Base-by-base conservation (phyloP, 495 filamentous ascomycete genomes). In the Aspergillus avenaceus region DNA sequence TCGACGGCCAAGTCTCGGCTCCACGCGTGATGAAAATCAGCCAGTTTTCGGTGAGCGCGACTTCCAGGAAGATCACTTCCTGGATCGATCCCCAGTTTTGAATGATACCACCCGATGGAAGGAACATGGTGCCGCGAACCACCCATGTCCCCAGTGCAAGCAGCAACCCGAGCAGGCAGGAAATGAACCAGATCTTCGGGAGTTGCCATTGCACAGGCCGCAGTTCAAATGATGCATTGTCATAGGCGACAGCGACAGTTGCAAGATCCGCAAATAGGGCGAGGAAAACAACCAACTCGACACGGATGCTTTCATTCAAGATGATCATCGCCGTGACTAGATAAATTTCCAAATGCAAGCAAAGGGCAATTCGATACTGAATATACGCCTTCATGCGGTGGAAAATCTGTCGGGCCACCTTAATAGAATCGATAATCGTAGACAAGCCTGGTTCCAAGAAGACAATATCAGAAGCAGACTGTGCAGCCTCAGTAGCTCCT, bases 311-410 rank as follows among this genome's bases (percentile, higher is more conserved):
- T 63, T 86, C 83, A 57, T 85, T 84, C 59, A 88, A 76, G 60
- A 88, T 86, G 54, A 87, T 77, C 81, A 86, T 86, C 18, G 82
- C 80, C 5, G 84, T 85, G 51, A 86, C 83, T 3, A 88, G 70
- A 62, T 86, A 88, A 46, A 88, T 83, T 61, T 88, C 84, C 61
- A 88, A 62, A 62, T 88, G 84, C 49, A 88, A 70, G 61, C 84
- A 88, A 27, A 88, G 80, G 27, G 84, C 84, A 62, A 88, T 88
- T 67, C 84, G 84, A 64, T 88, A 88, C 59, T 88, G 84, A 52
- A 88, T 86, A 57, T 88, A 88, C 11, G 84, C 77, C 70, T 88
- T 88, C 84, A 88, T 88, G 56, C 84, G 83, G 62, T 88, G 84
- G 75, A 88, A 88, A 55, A 88, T 88, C 60, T 88, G 80, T 32